phyloP scores from a whole-genome alignment of 2,329 filamentous ascomycete species.

The Pseudogymnoascus sp. region DNA sequence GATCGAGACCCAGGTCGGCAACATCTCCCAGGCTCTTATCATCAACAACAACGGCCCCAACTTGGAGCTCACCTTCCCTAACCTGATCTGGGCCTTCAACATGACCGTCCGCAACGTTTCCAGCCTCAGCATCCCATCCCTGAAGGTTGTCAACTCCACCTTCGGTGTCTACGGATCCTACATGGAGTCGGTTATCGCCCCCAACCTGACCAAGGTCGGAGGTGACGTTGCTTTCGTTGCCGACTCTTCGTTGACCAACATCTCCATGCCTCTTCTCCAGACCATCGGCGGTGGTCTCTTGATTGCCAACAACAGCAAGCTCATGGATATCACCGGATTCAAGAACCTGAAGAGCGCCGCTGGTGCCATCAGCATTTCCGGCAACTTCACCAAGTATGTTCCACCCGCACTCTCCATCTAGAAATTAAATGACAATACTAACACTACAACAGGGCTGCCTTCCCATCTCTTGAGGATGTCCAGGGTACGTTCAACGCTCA shows the following conservation, averaged over 20 bases:
- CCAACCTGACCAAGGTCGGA: conserved; percentile 63
- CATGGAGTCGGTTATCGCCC: conserved; percentile 52
- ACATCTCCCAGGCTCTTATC: conserved; percentile 61
- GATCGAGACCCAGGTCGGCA: conserved; percentile 70
- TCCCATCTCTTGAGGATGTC: conserved; percentile 61
- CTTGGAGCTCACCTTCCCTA: conserved; percentile 65
- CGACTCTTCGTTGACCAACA: conserved; percentile 59
- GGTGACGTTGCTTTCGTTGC: conserved; percentile 55
- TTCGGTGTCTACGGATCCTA: conserved; percentile 77
- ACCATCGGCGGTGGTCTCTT: conserved; percentile 71
- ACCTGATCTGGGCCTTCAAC: conserved; percentile 71
- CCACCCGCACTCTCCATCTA: neutral
- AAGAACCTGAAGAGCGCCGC: conserved; percentile 58
- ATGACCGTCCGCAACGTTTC: conserved; percentile 77
- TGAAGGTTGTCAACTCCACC: conserved; percentile 66
- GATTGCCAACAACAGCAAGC: conserved; percentile 81
- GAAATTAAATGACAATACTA: conserved; percentile 20
- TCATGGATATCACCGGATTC: conserved; percentile 60
- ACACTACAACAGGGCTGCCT: conserved; percentile 50
- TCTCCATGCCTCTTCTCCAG: conserved; percentile 63
- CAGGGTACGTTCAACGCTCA: conserved; percentile 62
- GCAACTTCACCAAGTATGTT: conserved; percentile 75
- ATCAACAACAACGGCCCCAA: conserved; percentile 74
- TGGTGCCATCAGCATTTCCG: conserved; percentile 78
- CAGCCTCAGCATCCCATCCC: conserved; percentile 62